Percentiles rank a stretch among this genome's conserved stretches.
These are phyloP conservation scores for Verticillium nonalfalfae DNA, from an alignment of 2,329 filamentous ascomycete species.

Conservation along the genomic window DNA sequence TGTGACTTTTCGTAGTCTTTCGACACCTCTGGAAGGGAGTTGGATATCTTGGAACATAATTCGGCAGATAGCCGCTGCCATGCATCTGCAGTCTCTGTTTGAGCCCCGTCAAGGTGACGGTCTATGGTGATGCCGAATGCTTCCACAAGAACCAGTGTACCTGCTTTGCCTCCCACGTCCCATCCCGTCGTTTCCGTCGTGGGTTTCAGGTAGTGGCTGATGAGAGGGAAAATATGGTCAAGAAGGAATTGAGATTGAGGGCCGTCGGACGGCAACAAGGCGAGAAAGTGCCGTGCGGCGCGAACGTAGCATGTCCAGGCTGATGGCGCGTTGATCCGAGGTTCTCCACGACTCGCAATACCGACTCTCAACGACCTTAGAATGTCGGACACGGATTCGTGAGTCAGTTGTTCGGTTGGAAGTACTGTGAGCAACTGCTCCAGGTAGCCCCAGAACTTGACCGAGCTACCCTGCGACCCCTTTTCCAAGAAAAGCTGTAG, in stretches of 20 bases:
- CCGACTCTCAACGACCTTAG: slow-evolving; percentile 64
- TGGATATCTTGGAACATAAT: slow-evolving; percentile 61
- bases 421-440: slow-evolving; percentile 57
- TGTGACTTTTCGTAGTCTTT: slow-evolving; percentile 72
- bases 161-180: slow-evolving; percentile 17
- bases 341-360: slow-evolving; percentile 68
- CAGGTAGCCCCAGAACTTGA: slow-evolving; percentile 68
- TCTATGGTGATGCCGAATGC: slow-evolving; percentile 38
- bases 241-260: slow-evolving; percentile 36
- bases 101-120: slow-evolving; percentile 32
- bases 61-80: slow-evolving; percentile 58
- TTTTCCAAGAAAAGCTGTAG: slow-evolving; percentile 70
- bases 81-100: slow-evolving; percentile 43
- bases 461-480: slow-evolving; percentile 73
- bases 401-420: slow-evolving; percentile 33
- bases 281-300: slow-evolving; percentile 48
- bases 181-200: slow-evolving; percentile 29
- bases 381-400: slow-evolving; percentile 52
- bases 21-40: slow-evolving; percentile 75
- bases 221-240: slow-evolving; percentile 46
- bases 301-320: slow-evolving; percentile 75
- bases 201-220: slow-evolving; percentile 47
- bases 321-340: slow-evolving; percentile 56
- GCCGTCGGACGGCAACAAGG: slow-evolving; percentile 36
- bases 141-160: slow-evolving; percentile 33